Percentiles rank a stretch among this genome's conserved stretches.
Conservation (phyloP, 768 basidiomycete species). For the Erythrobasidium yunnanense region DNA sequence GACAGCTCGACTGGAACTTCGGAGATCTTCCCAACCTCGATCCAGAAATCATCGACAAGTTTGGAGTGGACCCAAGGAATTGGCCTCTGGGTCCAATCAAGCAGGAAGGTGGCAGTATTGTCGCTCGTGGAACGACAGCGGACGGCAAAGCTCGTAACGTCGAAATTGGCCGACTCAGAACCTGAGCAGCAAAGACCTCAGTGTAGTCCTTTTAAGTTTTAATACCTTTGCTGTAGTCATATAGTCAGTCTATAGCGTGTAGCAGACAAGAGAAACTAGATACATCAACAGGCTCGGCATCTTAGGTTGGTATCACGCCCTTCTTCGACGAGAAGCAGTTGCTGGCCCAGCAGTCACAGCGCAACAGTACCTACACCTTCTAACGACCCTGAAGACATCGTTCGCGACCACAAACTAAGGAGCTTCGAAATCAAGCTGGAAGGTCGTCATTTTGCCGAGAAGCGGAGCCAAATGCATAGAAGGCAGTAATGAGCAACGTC, state of each 20-base stretch:
- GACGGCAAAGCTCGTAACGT: neutral
- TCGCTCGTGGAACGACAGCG: slow-evolving; percentile 8
- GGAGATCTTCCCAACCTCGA: slow-evolving; percentile 60
- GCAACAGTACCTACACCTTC: neutral
- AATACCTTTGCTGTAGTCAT: too few species aligned
- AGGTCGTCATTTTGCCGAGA: too few species aligned
- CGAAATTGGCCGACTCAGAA: neutral
- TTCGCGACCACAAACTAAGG: too few species aligned
- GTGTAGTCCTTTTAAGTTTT: too few species aligned
- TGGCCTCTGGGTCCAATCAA: slow-evolving; percentile 28
- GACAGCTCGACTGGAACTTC: slow-evolving; percentile 60
- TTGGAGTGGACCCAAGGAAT: slow-evolving; percentile 1
- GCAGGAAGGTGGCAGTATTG: slow-evolving; percentile 14
- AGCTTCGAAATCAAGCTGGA: too few species aligned
- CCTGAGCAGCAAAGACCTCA: neutral
- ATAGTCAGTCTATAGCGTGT: too few species aligned
- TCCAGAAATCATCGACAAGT: slow-evolving; percentile 38
- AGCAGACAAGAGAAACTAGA: neutral
- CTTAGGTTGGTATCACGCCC: neutral
- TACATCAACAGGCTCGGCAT: neutral
- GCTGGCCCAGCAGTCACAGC: neutral
- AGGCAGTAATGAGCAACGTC: neutral
- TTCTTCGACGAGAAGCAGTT: neutral
- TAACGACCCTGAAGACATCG: too few species aligned
- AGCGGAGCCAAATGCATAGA: too few species aligned